These are phyloP conservation scores for Eimeria maxima DNA, from an alignment of 169 alveolate species.

Conservation along the genomic window DNA sequence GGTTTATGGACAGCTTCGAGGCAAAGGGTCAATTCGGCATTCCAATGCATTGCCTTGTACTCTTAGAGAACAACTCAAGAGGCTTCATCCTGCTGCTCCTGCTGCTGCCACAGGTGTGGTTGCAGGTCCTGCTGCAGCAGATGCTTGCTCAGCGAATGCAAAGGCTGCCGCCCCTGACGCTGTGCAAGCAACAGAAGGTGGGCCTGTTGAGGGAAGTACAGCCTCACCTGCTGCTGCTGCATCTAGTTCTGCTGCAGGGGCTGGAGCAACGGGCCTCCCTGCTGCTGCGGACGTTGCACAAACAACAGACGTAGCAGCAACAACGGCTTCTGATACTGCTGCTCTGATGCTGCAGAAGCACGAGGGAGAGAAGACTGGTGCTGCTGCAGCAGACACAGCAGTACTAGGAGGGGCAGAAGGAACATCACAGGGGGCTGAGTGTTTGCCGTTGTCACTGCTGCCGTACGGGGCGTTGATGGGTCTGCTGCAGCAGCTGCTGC, in stretches of 20 bases:
- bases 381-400: background rate
- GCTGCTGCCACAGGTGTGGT: conserved; percentile 8
- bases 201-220: background rate
- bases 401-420: background rate
- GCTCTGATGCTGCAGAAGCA: background rate
- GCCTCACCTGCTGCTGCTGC: conserved; percentile 21
- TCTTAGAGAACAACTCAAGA: background rate
- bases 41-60: conserved; percentile 28
- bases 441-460: conserved; percentile 17
- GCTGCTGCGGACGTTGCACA: conserved; percentile 2
- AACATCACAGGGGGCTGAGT: background rate
- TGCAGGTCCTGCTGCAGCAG: conserved; percentile 21
- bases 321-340: background rate
- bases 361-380: background rate
- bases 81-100: conserved; percentile 37
- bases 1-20: conserved; percentile 20
- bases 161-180: background rate
- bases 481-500: conserved; percentile 76
- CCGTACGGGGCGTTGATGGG: conserved; percentile 39
- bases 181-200: background rate
- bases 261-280: background rate
- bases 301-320: background rate
- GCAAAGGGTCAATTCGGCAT: background rate
- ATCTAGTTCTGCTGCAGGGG: conserved; percentile 1
- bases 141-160: background rate